phyloP scores from a whole-genome alignment of 2,329 filamentous ascomycete genomes.

The Colletotrichum liriopes region DNA sequence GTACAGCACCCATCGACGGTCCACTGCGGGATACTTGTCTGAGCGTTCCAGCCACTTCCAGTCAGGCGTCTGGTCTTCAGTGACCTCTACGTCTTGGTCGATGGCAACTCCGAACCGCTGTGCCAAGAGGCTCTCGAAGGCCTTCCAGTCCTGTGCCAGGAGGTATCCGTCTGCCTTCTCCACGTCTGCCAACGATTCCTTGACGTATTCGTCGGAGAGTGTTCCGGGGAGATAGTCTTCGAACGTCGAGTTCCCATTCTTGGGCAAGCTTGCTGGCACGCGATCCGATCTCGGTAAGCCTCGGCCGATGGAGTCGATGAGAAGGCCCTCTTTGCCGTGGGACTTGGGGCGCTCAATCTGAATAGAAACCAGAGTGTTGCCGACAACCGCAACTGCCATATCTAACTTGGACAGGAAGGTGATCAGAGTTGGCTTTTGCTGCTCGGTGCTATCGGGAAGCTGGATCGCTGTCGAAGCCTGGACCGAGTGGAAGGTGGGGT shows the following conservation, averaged over 20 bases:
- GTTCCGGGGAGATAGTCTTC: slow-evolving; percentile 63
- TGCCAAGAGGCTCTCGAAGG: slow-evolving; percentile 67
- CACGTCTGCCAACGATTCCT: slow-evolving; percentile 61
- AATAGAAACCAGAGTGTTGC: slow-evolving; percentile 76
- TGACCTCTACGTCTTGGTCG: slow-evolving; percentile 44
- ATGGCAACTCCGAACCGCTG: slow-evolving; percentile 58
- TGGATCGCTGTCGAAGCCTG: slow-evolving; percentile 66
- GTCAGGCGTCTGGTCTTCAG: slow-evolving; percentile 50
- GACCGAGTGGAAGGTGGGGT: slow-evolving; percentile 77
- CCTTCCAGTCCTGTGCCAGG: slow-evolving; percentile 59
- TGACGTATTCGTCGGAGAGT: slow-evolving; percentile 65
- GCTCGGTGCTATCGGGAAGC: slow-evolving; percentile 54
- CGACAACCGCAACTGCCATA: slow-evolving; percentile 75
- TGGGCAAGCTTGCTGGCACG: slow-evolving; percentile 31
- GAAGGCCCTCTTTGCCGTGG: slow-evolving; percentile 72
- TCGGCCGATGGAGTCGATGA: slow-evolving; percentile 83
- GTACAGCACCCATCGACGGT: slow-evolving; percentile 77
- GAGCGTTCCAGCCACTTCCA: slow-evolving; percentile 67
- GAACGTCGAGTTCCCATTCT: slow-evolving; percentile 36
- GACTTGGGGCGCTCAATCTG: slow-evolving; percentile 76
- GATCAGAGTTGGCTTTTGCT: slow-evolving; percentile 61
- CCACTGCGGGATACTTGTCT: slow-evolving; percentile 66
- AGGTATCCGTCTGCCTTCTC: slow-evolving; percentile 65
- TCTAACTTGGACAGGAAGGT: slow-evolving; percentile 78
- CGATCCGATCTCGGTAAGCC: slow-evolving; percentile 56